Evolutionary conservation across 805 yeast genomes (phyloP).

Genomic region (Yarrowia sp.): DNA sequence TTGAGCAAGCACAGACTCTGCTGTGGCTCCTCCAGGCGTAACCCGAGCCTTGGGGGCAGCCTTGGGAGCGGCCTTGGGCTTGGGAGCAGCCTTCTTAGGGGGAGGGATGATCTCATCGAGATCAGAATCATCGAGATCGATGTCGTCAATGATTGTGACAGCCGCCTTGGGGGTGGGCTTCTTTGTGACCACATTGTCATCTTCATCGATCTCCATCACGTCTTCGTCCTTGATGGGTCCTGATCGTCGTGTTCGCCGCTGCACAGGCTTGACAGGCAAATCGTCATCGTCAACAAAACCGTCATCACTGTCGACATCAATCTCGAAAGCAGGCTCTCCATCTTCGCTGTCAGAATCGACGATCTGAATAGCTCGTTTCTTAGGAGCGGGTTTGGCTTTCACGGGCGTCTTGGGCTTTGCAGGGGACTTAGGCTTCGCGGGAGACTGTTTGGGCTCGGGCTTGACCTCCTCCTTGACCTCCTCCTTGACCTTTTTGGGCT

Average conservation of each 20-base stretch:
- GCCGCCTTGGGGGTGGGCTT: background rate
- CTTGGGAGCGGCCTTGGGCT: slow-evolving; percentile 19
- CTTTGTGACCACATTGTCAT: background rate
- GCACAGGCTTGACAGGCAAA: background rate
- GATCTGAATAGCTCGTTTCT: background rate
- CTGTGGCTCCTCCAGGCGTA: slow-evolving; percentile 37
- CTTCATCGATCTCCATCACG: slow-evolving; percentile 12
- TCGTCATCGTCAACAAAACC: slow-evolving; percentile 10
- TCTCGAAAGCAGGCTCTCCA: background rate
- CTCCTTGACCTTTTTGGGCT: background rate
- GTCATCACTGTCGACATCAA: slow-evolving; percentile 5
- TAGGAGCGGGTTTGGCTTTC: background rate
- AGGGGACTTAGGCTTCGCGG: background rate
- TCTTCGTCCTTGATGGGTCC: slow-evolving; percentile 2
- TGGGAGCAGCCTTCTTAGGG: slow-evolving; percentile 14
- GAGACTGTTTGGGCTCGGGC: background rate
- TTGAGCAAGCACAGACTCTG: slow-evolving; percentile 53
- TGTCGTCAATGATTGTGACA: background rate
- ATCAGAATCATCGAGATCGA: slow-evolving; percentile 11
- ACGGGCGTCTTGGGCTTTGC: background rate
- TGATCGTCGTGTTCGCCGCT: slow-evolving; percentile 11
- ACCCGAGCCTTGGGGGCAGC: slow-evolving; percentile 14
- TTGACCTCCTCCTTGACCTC: background rate
- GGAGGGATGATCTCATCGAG: slow-evolving; percentile 10
- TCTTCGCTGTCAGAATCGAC: slow-evolving; percentile 2